Base-by-base conservation (phyloP, 805 yeast species). In the Starmerella vitae region DNA sequence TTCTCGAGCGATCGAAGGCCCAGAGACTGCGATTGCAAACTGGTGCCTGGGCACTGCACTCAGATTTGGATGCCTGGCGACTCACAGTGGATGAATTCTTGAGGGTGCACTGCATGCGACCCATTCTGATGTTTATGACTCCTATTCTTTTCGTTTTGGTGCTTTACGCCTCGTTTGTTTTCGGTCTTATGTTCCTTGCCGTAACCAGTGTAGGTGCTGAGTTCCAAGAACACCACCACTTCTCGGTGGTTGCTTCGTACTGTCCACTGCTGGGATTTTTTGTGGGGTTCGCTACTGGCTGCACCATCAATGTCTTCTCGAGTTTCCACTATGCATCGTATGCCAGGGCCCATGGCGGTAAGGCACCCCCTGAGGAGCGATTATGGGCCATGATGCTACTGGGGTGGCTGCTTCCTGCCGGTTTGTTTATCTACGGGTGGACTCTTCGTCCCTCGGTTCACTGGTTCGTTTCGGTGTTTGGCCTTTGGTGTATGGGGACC, bases 1-100 rank as follows among this genome's bases (percentile, higher is more conserved):
- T 49, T 0, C 72, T 85, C 37, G 65, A 81, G 47, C 74, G 77
- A 52, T 65, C 55, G 29, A 71, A 76, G 56, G 95, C 95, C 15
- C 61, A 59, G 41, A 66, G 58, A 51, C 53, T 84, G 50, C 71
- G 95, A 62, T 67, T 71, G 51, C 75, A 74, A 55, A 80, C 95
- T 3, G 85, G 91, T 32, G 78, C 83, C 52, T 67, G 68, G 45
- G 78, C 77, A 52, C 77, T 82, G 45, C 85, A 84, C 82, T 81
- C 96, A 20, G 93, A 81, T 62, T 93, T 82, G 57, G 97, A 88
- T 14, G 91, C 88, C 22, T 74, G 72, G 55, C 83, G 83, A 35
- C 58, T 84, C 57, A 62, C 79, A 2, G 56, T 81, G 34, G 64
- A 63, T 25, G 94, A 86, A 57, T 65, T 86, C 58, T 50, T 83